These are phyloP conservation scores for Termitomyces sp. DNA, from an alignment of 768 basidiomycete genomes.

Conservation along the genomic window DNA sequence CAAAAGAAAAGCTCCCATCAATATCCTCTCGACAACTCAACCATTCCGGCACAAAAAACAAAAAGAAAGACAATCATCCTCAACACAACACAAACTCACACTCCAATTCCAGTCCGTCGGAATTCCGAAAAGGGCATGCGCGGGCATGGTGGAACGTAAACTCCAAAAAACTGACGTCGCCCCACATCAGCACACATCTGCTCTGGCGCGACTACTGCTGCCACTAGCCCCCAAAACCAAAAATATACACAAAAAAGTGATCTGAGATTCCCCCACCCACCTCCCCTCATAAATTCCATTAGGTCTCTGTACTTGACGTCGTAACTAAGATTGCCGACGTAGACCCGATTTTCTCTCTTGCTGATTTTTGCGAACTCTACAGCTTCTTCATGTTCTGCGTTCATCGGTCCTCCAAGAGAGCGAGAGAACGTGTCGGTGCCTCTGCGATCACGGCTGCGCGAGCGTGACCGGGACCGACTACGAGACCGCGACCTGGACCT, in stretches of 20 bases:
- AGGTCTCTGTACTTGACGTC: conserved; percentile 98
- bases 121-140: conserved; percentile 12
- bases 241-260: conserved; percentile 44
- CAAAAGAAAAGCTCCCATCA: conserved; percentile 90
- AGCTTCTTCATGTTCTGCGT: conserved; percentile 89
- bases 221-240: conserved; percentile 24
- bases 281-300: conserved; percentile 99
- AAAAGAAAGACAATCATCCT: conserved; percentile 31
- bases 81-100: conserved; percentile 26
- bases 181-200: conserved; percentile 14
- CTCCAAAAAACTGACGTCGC: conserved; percentile 15
- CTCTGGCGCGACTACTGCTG: conserved; percentile 24
- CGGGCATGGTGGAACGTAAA: conserved; percentile 16
- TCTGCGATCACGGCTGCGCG: conserved; percentile 51
- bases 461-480: conserved; percentile 47
- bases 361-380: conserved; percentile 92
- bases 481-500: conserved; percentile 45
- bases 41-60: conserved; percentile 41
- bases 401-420: conserved; percentile 85
- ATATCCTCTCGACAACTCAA: conserved; percentile 78
- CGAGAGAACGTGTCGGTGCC: conserved; percentile 63
- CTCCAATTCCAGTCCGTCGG: conserved; percentile 31
- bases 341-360: conserved; percentile 98
- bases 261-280: conserved; percentile 87
- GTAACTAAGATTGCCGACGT: conserved; percentile 98